Conservation (phyloP, 768 basidiomycete genomes). For the Boletus fagicola region DNA sequence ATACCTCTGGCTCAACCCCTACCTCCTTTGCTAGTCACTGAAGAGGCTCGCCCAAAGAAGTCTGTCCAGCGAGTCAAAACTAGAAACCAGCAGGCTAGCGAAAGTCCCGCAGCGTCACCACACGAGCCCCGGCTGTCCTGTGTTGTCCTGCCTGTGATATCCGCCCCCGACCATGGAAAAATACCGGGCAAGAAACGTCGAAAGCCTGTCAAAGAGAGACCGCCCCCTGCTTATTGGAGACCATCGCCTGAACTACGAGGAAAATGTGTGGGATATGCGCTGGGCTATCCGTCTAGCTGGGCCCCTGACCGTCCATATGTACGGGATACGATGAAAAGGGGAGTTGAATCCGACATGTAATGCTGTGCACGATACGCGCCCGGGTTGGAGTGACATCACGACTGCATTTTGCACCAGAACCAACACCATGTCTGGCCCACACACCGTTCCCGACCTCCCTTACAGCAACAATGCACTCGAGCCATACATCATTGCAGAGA, state of each 20-base stretch:
- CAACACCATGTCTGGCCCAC: conserved; percentile 39
- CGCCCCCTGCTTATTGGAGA: conserved; percentile 29
- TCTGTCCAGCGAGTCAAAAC: background rate
- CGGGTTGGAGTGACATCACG: conserved; percentile 1
- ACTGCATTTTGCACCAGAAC: background rate
- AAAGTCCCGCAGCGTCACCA: conserved; percentile 15
- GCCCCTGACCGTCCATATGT: conserved; percentile 19
- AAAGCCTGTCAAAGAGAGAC: conserved; percentile 17
- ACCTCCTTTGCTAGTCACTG: conserved; percentile 25
- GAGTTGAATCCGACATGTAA: conserved; percentile 12
- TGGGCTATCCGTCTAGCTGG: conserved; percentile 35
- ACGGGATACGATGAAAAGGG: conserved; percentile 31
- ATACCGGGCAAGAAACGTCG: conserved; percentile 7
- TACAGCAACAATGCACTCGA: conserved; percentile 89
- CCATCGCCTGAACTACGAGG: conserved; percentile 22
- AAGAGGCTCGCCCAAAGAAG: conserved; percentile 13
- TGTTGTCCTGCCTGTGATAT: conserved; percentile 17
- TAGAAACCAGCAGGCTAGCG: background rate
- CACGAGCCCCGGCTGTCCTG: conserved; percentile 24
- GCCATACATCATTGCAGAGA: conserved; percentile 85
- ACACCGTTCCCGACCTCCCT: conserved; percentile 72
- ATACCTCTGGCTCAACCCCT: background rate
- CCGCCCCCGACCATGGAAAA: background rate
- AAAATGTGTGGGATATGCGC: conserved; percentile 30
- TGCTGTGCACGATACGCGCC: conserved; percentile 17